These are phyloP conservation scores for Candida railenensis DNA, from an alignment of 805 yeast genomes.

Conservation along the genomic window DNA sequence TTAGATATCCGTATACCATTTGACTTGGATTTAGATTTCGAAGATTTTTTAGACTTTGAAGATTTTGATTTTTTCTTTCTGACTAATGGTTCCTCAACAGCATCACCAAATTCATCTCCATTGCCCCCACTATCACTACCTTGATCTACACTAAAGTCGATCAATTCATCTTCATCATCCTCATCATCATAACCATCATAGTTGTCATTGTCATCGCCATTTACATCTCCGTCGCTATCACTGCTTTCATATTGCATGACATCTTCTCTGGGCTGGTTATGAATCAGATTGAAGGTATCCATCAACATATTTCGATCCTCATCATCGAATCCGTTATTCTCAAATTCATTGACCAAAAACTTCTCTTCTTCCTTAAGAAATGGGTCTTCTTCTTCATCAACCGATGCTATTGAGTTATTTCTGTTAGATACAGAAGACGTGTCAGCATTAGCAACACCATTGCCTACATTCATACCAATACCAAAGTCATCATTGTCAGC, in stretches of 20 bases:
- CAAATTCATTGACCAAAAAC: conserved; percentile 45
- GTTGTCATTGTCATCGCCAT: conserved; percentile 29
- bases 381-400: conserved; percentile 36
- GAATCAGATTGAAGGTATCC: conserved; percentile 13
- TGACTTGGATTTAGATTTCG: neutral
- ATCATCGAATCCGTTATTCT: conserved; percentile 45
- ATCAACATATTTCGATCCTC: conserved; percentile 24
- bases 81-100: neutral
- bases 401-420: conserved; percentile 28
- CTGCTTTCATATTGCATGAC: conserved; percentile 42
- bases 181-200: conserved; percentile 16
- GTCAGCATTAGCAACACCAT: conserved; percentile 7
- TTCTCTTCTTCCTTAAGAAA: conserved; percentile 45
- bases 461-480: conserved; percentile 7
- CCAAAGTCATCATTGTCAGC: conserved; percentile 46
- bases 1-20: conserved; percentile 10
- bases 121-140: neutral
- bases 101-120: neutral
- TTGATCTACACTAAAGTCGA: neutral
- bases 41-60: neutral
- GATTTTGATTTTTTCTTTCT: neutral
- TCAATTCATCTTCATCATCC: conserved; percentile 23
- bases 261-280: conserved; percentile 22
- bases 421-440: conserved; percentile 10
- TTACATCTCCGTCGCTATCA: conserved; percentile 32